These are phyloP conservation scores for Amaranthus palmeri DNA, from an alignment of 148 eudicot species.

Conservation along the genomic window DNA sequence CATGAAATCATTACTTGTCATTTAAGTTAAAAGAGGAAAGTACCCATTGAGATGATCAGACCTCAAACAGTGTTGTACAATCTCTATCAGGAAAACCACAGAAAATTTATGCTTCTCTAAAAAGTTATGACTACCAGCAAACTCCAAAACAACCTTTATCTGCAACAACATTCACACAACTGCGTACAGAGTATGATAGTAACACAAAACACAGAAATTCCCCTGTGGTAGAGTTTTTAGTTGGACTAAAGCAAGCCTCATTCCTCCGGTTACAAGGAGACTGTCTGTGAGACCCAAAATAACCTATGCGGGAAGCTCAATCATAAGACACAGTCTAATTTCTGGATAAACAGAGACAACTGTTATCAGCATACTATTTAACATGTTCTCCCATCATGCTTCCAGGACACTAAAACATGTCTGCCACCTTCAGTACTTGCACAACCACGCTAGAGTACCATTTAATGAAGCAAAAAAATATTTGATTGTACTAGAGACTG, in stretches of 20 bases:
- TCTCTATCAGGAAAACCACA: background rate
- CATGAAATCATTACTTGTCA: background rate
- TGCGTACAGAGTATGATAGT: background rate
- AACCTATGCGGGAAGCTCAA: background rate
- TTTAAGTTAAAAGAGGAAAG: background rate
- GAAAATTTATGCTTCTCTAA: background rate
- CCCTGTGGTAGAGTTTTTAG: background rate
- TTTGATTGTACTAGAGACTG: background rate
- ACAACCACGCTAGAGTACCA: background rate
- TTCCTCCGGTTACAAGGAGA: constrained; percentile 1
- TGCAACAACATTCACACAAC: background rate
- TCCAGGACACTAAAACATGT: background rate
- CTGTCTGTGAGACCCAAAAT: background rate
- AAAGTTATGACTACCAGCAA: background rate
- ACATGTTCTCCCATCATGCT: background rate
- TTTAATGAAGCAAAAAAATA: constrained; percentile 5
- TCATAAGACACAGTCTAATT: background rate
- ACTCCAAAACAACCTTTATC: background rate
- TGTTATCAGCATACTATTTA: background rate
- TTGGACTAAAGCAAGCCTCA: background rate
- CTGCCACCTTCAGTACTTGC: background rate
- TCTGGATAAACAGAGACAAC: background rate
- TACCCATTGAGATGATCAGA: background rate
- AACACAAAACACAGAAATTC: background rate
- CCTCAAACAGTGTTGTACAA: background rate